These are phyloP conservation scores for Penicillium frequentans DNA, from an alignment of 2,329 filamentous ascomycete genomes.

Conservation along the genomic window DNA sequence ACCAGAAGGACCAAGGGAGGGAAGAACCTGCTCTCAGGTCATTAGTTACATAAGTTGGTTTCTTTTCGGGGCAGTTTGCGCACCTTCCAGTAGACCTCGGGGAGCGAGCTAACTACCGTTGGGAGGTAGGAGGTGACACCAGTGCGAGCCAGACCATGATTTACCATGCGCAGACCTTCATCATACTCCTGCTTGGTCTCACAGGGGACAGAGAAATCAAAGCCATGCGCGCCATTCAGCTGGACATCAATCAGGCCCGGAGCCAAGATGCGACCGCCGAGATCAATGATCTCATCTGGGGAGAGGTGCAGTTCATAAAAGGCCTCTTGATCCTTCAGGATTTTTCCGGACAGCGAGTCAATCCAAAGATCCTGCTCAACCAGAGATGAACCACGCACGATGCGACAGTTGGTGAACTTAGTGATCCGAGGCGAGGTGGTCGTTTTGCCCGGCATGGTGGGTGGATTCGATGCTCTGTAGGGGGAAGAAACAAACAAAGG, in stretches of 20 bases:
- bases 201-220: constrained; percentile 82
- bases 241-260: constrained; percentile 90
- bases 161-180: constrained; percentile 70
- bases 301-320: constrained; percentile 50
- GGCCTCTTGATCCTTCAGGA: constrained; percentile 67
- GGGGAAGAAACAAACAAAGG: background rate
- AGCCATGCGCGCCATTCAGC: constrained; percentile 88
- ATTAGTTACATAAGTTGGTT: background rate
- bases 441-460: constrained; percentile 39
- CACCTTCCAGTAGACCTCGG: constrained; percentile 79
- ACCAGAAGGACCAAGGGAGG: constrained; percentile 73
- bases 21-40: constrained; percentile 54
- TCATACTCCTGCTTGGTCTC: constrained; percentile 67
- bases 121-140: constrained; percentile 88
- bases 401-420: constrained; percentile 85
- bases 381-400: constrained; percentile 67
- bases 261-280: constrained; percentile 78
- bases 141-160: constrained; percentile 69
- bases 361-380: constrained; percentile 85
- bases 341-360: constrained; percentile 76
- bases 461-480: constrained; percentile 13
- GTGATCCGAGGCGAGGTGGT: constrained; percentile 58
- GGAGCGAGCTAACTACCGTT: constrained; percentile 71
- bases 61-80: background rate
- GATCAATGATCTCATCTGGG: constrained; percentile 74